phyloP scores from a whole-genome alignment of 345 rosid genomes.

The Populus deltoides region DNA sequence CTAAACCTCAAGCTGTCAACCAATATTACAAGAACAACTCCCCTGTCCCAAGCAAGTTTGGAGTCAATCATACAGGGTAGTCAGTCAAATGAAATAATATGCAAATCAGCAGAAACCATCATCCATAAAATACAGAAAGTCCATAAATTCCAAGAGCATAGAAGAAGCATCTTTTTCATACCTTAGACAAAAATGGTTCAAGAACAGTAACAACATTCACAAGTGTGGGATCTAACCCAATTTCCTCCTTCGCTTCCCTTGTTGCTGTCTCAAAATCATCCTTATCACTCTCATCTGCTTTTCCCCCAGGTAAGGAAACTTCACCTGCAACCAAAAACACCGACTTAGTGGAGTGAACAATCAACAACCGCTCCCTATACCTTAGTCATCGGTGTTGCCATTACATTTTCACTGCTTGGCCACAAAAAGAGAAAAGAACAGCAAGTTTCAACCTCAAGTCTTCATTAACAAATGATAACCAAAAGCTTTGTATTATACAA shows the following conservation, averaged over 20 bases:
- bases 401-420: neutral
- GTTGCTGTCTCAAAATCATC: constrained; percentile 68
- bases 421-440: neutral
- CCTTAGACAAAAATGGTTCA: constrained; percentile 94
- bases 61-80: neutral
- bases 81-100: neutral
- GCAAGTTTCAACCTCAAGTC: neutral
- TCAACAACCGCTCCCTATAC: neutral
- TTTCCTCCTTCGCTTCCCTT: constrained; percentile 71
- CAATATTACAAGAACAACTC: neutral
- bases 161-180: constrained; percentile 15
- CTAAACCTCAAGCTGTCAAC: neutral
- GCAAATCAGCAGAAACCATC: neutral
- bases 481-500: neutral
- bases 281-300: constrained; percentile 62
- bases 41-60: neutral
- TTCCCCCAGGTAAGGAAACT: constrained; percentile 81
- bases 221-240: constrained; percentile 67
- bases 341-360: constrained; percentile 6
- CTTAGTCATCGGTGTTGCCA: neutral
- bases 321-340: constrained; percentile 50
- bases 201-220: constrained; percentile 60
- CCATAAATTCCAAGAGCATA: neutral
- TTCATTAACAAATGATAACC: neutral
- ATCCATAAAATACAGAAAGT: neutral